Base-by-base conservation (phyloP, 2,329 filamentous ascomycete species). In the Thelonectria olida region DNA sequence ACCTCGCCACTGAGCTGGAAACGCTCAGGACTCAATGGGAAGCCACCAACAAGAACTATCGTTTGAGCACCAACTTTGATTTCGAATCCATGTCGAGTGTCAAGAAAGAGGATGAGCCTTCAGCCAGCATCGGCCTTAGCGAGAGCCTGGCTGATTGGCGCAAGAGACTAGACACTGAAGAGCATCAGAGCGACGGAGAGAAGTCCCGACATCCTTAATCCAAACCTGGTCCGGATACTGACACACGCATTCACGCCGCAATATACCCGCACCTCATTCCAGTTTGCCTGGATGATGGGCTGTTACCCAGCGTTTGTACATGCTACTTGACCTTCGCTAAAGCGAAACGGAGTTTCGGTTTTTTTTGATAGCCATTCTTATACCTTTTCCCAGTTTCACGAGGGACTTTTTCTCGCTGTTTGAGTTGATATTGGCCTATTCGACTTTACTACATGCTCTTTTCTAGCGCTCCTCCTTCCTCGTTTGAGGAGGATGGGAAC, bases 21-120 rank as follows among this genome's bases (percentile, higher is more conserved):
- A 91, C 92, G 12, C 84, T 99, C 48, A 88, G 95, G 53, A 92
- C 84, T 53, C 94, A 97, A 72, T 99, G 96, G 96, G 93, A 98
- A 79, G 92, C 90, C 38, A 97, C 93, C 12, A 97, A 95, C 80
- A 96, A 96, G 78, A 96, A 92, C 72, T 97, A 98, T 77, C 90
- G 96, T 22, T 81, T 97, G 44, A 97, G 92, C 77, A 94, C 90
- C 72, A 89, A 91, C 52, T 96, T 97, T 71, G 94, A 97, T 74
- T 94, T 96, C 70, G 94, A 97, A 58, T 67, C 74, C 20, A 81
- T 70, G 6, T 70, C 77, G 25, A 69, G 65, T 31, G 58, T 56
- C 49, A 82, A 81, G 66, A 80, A 80, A 51, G 78, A 81, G 19
- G 81, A 83, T 38, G 81, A 84, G 7, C 79, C 62, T 27, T 39